Percentiles rank a stretch among this genome's conserved stretches.
phyloP scores from a whole-genome alignment of 768 basidiomycete genomes.

The Podaxis mareebaensis region DNA sequence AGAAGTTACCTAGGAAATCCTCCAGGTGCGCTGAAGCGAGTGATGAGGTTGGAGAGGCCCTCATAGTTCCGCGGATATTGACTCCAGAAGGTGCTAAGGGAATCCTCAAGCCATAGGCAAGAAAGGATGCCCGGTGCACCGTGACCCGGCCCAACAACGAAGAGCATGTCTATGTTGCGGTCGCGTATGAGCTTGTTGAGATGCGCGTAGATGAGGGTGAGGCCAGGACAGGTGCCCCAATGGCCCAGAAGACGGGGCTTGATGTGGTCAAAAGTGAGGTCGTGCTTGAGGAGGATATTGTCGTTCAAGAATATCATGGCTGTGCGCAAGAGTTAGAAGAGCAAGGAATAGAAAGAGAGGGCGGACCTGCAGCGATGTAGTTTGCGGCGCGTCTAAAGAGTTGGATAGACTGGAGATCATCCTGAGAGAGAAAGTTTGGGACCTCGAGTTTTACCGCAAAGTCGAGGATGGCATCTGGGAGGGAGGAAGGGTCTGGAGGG shows the following conservation, averaged over 20 bases:
- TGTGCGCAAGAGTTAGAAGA: slow-evolving; percentile 23
- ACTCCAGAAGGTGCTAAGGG: slow-evolving; percentile 58
- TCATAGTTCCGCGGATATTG: slow-evolving; percentile 53
- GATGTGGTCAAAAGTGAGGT: slow-evolving; percentile 66
- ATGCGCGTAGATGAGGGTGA: slow-evolving; percentile 72
- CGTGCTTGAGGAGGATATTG: slow-evolving; percentile 66
- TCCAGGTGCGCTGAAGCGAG: slow-evolving; percentile 77
- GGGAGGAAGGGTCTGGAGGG: slow-evolving; percentile 65
- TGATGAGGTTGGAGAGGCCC: slow-evolving; percentile 70
- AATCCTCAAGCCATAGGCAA: slow-evolving; percentile 83
- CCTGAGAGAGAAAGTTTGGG: slow-evolving; percentile 43
- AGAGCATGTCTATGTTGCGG: slow-evolving; percentile 62
- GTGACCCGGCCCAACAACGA: slow-evolving; percentile 83
- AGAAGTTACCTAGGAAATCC: slow-evolving; percentile 72
- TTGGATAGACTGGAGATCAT: slow-evolving; percentile 53
- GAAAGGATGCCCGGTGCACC: slow-evolving; percentile 89
- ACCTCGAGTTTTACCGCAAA: slow-evolving; percentile 49
- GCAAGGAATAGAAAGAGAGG: background rate
- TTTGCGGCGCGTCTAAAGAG: slow-evolving; percentile 63
- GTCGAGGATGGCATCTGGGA: slow-evolving; percentile 58
- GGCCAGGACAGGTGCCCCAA: slow-evolving; percentile 84
- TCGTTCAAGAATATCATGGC: slow-evolving; percentile 86
- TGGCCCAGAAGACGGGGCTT: slow-evolving; percentile 82
- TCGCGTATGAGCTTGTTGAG: slow-evolving; percentile 64
- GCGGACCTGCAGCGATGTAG: slow-evolving; percentile 69